Evolutionary conservation across 202 grass and related monocot genomes (phyloP).

Genomic region (Carex sylvatica): DNA sequence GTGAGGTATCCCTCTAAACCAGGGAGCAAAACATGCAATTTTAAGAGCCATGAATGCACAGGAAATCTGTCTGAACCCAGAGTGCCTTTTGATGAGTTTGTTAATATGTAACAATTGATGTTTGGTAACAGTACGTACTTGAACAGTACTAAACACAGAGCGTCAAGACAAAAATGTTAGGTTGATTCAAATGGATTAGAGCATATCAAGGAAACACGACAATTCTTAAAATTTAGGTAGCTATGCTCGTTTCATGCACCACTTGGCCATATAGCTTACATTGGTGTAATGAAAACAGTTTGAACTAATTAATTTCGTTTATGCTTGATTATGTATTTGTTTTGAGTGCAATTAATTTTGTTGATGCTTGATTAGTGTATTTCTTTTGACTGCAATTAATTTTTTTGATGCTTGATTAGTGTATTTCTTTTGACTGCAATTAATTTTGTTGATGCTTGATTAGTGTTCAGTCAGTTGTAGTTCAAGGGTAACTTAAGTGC

Average conservation of each 20-base stretch:
- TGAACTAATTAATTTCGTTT: neutral
- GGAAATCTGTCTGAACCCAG: neutral
- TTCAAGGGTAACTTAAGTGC: conserved; percentile 12
- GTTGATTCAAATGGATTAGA: conserved; percentile 26
- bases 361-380: neutral
- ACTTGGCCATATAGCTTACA: neutral
- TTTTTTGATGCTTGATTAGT: too few species aligned
- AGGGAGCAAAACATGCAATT: conserved; percentile 4
- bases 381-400: too few species aligned
- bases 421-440: neutral
- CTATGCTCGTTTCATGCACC: neutral
- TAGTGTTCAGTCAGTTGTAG: conserved; percentile 3
- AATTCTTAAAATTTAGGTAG: neutral
- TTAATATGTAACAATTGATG: conserved; percentile 20
- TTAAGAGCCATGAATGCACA: neutral
- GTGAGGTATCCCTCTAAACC: neutral
- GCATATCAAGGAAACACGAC: neutral
- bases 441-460: too few species aligned
- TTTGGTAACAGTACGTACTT: conserved; percentile 12
- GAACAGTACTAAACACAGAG: neutral
- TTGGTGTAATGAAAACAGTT: neutral
- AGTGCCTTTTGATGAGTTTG: neutral
- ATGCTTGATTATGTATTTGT: neutral
- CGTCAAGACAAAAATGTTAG: conserved; percentile 9
- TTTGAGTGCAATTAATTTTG: too few species aligned